A percentile compares a stretch with the other conserved stretches of the same genome.
phyloP scores from a whole-genome alignment of 768 basidiomycete genomes.

The Rhodotorula graminis region DNA sequence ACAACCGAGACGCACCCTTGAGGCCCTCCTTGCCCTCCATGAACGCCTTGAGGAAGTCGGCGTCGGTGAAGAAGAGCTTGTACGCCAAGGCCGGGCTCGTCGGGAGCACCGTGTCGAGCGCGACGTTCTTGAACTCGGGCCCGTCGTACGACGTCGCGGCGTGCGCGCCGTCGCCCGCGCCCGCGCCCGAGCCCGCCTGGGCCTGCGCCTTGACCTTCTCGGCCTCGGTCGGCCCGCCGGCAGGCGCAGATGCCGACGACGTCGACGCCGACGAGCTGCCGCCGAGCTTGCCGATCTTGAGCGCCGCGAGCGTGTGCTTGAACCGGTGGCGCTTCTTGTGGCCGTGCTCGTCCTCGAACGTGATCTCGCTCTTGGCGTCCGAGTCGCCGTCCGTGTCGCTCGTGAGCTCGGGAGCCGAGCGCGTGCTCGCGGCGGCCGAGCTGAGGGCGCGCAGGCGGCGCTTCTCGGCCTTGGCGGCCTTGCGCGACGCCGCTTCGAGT shows the following conservation, averaged over 20 bases:
- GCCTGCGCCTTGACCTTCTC: conserved; percentile 32
- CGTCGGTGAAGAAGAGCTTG: conserved; percentile 87
- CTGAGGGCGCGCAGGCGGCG: neutral
- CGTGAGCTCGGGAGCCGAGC: neutral
- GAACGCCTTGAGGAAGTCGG: conserved; percentile 80
- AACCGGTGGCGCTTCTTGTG: conserved; percentile 32
- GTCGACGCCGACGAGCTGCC: neutral
- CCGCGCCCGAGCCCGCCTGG: neutral
- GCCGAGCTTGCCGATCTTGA: neutral
- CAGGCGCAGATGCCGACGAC: neutral
- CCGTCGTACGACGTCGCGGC: conserved; percentile 27
- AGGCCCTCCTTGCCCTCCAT: conserved; percentile 77
- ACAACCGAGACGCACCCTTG: neutral
- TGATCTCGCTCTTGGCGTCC: conserved; percentile 29
- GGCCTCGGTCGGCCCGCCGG: conserved; percentile 24
- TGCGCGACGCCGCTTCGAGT: neutral
- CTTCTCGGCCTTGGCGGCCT: neutral
- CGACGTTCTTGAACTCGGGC: conserved; percentile 28
- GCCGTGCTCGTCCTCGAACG: conserved; percentile 32
- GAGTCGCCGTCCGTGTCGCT: conserved; percentile 2
- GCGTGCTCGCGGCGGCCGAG: neutral
- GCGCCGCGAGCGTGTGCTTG: neutral
- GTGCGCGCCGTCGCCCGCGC: conserved; percentile 7
- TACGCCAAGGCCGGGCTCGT: conserved; percentile 89
- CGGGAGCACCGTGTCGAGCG: conserved; percentile 48